Percentiles rank a stretch among this genome's conserved stretches.
Conservation (phyloP, 768 basidiomycete genomes). For the Postia placenta region DNA sequence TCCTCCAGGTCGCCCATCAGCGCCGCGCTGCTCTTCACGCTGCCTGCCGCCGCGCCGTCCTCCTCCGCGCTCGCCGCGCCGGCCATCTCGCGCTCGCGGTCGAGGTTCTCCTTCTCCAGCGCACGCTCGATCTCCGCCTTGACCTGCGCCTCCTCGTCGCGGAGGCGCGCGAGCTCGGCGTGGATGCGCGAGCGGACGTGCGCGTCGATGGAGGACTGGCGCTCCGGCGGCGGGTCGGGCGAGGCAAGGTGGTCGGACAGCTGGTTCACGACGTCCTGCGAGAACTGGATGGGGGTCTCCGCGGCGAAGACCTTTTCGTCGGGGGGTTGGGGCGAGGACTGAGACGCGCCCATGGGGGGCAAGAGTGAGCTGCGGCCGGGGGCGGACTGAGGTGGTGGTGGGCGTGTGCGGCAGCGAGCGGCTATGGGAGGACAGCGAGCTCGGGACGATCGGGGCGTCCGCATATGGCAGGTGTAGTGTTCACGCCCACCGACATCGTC, state of each 20-base stretch:
- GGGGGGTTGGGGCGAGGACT: slow-evolving; percentile 51
- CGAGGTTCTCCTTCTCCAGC: slow-evolving; percentile 84
- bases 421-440: not conserved
- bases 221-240: slow-evolving; percentile 53
- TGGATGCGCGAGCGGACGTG: slow-evolving; percentile 70
- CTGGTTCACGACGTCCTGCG: slow-evolving; percentile 75
- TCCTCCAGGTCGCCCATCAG: slow-evolving; percentile 74
- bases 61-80: slow-evolving; percentile 31
- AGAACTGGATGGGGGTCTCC: slow-evolving; percentile 59
- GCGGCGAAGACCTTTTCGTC: slow-evolving; percentile 47
- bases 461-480: not conserved
- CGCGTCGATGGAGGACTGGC: slow-evolving; percentile 69
- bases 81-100: slow-evolving; percentile 57
- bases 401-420: not conserved
- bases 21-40: slow-evolving; percentile 51
- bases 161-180: slow-evolving; percentile 58
- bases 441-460: not conserved
- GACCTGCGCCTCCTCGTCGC: slow-evolving; percentile 63
- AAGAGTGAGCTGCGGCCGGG: not conserved
- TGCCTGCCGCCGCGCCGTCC: slow-evolving; percentile 29
- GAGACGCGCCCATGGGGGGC: slow-evolving; percentile 54
- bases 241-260: slow-evolving; percentile 61
- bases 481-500: too few species aligned
- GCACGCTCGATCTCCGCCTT: slow-evolving; percentile 69
- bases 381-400: not conserved